phyloP scores from a whole-genome alignment of 2,329 filamentous ascomycete species.

The Fusarium sambucinum region DNA sequence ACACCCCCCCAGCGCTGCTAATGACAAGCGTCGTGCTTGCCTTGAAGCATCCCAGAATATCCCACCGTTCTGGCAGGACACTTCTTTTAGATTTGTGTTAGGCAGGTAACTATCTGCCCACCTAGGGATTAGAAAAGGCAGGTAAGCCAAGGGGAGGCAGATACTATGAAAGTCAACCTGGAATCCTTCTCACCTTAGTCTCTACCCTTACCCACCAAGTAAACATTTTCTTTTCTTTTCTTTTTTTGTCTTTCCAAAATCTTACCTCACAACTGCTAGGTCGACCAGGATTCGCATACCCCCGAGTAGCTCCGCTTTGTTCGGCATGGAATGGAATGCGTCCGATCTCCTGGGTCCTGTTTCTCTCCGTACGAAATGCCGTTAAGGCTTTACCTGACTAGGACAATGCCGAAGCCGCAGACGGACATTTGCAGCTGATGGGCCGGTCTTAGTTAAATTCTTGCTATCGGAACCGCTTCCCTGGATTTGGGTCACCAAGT shows the following conservation, averaged over 20 bases:
- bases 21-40: conserved; percentile 20
- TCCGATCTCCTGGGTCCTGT: conserved; percentile 40
- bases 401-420: conserved; percentile 37
- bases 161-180: neutral
- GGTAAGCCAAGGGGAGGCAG: neutral
- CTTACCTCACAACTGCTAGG: conserved; percentile 15
- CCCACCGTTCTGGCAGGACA: neutral
- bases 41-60: conserved; percentile 4
- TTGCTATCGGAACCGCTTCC: conserved; percentile 37
- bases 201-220: conserved; percentile 1
- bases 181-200: neutral
- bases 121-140: neutral
- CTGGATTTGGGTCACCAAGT: conserved; percentile 28
- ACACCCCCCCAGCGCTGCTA: conserved; percentile 27
- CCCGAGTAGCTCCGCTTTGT: conserved; percentile 39
- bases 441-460: conserved; percentile 26
- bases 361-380: conserved; percentile 38
- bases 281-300: conserved; percentile 28
- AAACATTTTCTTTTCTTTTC: neutral
- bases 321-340: conserved; percentile 34
- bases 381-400: conserved; percentile 36
- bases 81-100: neutral
- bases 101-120: neutral
- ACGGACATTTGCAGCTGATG: conserved; percentile 33
- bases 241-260: conserved; percentile 14